These are phyloP conservation scores for Ustulina deusta DNA, from an alignment of 2,329 filamentous ascomycete genomes.

Conservation along the genomic window DNA sequence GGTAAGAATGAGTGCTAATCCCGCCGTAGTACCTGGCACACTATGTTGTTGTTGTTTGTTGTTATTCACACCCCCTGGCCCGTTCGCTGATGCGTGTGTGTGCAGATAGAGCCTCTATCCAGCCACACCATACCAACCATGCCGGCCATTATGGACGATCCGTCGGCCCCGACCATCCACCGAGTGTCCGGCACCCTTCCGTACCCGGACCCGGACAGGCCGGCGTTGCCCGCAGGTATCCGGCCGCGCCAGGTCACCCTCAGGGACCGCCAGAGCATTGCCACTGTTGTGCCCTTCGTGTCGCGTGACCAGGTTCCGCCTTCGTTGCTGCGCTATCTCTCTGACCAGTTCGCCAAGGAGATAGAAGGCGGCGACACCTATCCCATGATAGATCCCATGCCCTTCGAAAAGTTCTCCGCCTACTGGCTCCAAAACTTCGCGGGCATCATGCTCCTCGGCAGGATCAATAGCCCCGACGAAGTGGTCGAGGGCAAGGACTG, in stretches of 20 bases:
- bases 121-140: constrained; percentile 56
- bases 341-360: constrained; percentile 87
- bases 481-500: constrained; percentile 74
- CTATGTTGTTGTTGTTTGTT: not conserved
- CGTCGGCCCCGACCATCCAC: constrained; percentile 76
- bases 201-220: constrained; percentile 71
- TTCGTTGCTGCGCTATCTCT: constrained; percentile 80
- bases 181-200: constrained; percentile 75
- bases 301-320: constrained; percentile 81
- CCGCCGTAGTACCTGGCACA: constrained; percentile 2
- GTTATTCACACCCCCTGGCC: constrained; percentile 18
- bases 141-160: constrained; percentile 84
- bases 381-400: constrained; percentile 83
- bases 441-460: constrained; percentile 86
- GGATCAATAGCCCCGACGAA: constrained; percentile 73
- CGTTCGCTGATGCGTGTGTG: constrained; percentile 23
- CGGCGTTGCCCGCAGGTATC: constrained; percentile 76
- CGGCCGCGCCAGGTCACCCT: constrained; percentile 82
- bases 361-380: constrained; percentile 94
- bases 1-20: constrained; percentile 23
- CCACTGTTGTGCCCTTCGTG: constrained; percentile 85
- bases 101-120: constrained; percentile 1
- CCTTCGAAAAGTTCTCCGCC: constrained; percentile 77
- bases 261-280: constrained; percentile 84
- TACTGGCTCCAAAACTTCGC: constrained; percentile 96